These are phyloP conservation scores for Paralagenidium karlingii DNA, from an alignment of 352 stramenopile genomes.

Conservation along the genomic window DNA sequence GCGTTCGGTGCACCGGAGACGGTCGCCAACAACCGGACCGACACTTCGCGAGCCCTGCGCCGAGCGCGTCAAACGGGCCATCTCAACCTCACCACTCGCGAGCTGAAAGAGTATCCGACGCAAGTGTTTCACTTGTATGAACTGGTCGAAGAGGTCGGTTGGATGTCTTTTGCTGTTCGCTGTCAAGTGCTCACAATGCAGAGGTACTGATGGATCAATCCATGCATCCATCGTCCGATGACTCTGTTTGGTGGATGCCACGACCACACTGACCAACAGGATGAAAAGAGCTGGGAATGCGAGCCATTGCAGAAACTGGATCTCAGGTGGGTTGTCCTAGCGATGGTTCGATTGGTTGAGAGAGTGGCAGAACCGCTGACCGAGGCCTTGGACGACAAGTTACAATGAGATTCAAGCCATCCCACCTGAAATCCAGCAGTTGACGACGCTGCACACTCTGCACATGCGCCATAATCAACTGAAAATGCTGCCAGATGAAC, in stretches of 20 bases:
- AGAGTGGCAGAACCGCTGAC: too few species aligned
- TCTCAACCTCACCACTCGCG: constrained; percentile 42
- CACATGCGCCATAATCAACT: constrained; percentile 70
- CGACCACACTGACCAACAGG: too few species aligned
- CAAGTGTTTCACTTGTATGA: constrained; percentile 68
- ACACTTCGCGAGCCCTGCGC: constrained; percentile 34
- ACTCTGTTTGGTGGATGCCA: too few species aligned
- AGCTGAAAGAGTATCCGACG: constrained; percentile 35
- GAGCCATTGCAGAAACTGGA: constrained; percentile 71
- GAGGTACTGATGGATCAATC: too few species aligned
- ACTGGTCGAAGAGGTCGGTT: constrained; percentile 68
- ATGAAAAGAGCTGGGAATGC: constrained; percentile 80
- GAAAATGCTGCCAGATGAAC: constrained; percentile 28
- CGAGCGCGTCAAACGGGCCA: constrained; percentile 48
- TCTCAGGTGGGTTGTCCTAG: too few species aligned
- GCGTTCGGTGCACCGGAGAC: too few species aligned
- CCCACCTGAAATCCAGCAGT: constrained; percentile 29
- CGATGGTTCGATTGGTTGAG: too few species aligned
- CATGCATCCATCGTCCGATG: too few species aligned
- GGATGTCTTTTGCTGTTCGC: too few species aligned
- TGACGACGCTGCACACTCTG: constrained; percentile 39
- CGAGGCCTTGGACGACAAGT: too few species aligned
- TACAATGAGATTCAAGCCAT: constrained; percentile 57
- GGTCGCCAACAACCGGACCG: too few species aligned
- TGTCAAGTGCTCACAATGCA: too few species aligned